Evolutionary conservation across 2,329 filamentous ascomycete species (phyloP), one percentile per base, ranked within the genome.

Genomic region (Alternaria rosae): DNA sequence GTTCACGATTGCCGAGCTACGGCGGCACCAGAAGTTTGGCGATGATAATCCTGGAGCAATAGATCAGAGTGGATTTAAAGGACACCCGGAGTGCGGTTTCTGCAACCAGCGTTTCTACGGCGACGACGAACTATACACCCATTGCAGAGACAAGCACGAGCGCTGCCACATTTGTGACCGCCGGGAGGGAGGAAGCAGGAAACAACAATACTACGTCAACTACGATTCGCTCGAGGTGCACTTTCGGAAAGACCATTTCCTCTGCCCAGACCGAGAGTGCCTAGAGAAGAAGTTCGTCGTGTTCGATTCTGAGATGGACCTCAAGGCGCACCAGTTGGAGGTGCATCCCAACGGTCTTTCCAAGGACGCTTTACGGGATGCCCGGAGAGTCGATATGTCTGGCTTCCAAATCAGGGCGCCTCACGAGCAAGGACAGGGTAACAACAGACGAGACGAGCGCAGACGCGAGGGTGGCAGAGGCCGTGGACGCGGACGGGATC

Each of bases 261-360:
- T 94, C 1, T 99, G 95, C 75, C 79, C 87, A 7, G 93, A 99
- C 71, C 85, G 87, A 56, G 94, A 97, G 75, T 99, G 95, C 73
- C 78, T 95, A 74, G 95, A 98, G 71, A 97, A 97, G 86, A 98
- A 97, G 77, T 97, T 98, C 76, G 91, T 98, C 28, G 95, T 98
- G 1, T 99, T 99, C 70, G 92, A 93, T 57, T 94, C 93, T 0
- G 92, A 97, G 74, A 89, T 99, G 84, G 95, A 99, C 73, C 82
- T 99, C 48, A 97, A 98, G 78, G 95, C 91, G 4, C 95, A 99
- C 80, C 92, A 97, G 77, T 81, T 99, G 10, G 90, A 91, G 70
- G 87, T 90, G 56, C 95, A 99, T 76, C 92, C 90, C 0, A 88
- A 89, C 69, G 88, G 90, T 0, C 78, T 96, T 23, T 92, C 93